phyloP scores from a whole-genome alignment of 2,329 filamentous ascomycete genomes.

The Zymoseptoria pseudotritici region DNA sequence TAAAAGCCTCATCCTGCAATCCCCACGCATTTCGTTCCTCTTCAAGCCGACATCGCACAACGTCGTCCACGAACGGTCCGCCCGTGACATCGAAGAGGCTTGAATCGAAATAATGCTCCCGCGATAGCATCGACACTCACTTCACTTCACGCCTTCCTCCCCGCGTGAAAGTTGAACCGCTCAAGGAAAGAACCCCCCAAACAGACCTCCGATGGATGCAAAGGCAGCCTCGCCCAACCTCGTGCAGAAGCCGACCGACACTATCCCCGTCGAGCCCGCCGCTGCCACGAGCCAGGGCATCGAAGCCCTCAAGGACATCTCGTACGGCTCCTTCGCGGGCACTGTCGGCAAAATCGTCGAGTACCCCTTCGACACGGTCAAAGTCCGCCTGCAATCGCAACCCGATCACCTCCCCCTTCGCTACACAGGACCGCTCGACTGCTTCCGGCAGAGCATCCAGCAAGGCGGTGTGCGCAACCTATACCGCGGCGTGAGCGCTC shows the following conservation, averaged over 20 bases:
- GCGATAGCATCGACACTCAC: slow-evolving; percentile 23
- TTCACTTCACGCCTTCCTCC: slow-evolving; percentile 6
- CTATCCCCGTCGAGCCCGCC: not conserved
- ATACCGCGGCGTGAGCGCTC: slow-evolving; percentile 89
- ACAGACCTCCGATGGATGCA: slow-evolving; percentile 10
- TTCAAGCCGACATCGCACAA: not conserved
- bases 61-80: not conserved
- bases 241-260: not conserved
- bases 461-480: slow-evolving; percentile 73
- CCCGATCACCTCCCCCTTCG: slow-evolving; percentile 72
- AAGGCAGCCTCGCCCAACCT: slow-evolving; percentile 9
- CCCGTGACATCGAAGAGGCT: not conserved
- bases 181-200: not conserved
- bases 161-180: slow-evolving; percentile 2
- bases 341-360: slow-evolving; percentile 93
- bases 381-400: slow-evolving; percentile 95
- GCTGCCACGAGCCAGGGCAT: slow-evolving; percentile 36
- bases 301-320: slow-evolving; percentile 76
- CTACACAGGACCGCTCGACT: slow-evolving; percentile 84
- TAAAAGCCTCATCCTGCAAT: not conserved
- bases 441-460: slow-evolving; percentile 78
- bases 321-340: slow-evolving; percentile 85
- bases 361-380: slow-evolving; percentile 97
- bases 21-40: not conserved
- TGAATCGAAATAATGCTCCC: slow-evolving; percentile 25